Conservation (phyloP, 1,284 basidiomycete genomes). For the Melampsora medusae region DNA sequence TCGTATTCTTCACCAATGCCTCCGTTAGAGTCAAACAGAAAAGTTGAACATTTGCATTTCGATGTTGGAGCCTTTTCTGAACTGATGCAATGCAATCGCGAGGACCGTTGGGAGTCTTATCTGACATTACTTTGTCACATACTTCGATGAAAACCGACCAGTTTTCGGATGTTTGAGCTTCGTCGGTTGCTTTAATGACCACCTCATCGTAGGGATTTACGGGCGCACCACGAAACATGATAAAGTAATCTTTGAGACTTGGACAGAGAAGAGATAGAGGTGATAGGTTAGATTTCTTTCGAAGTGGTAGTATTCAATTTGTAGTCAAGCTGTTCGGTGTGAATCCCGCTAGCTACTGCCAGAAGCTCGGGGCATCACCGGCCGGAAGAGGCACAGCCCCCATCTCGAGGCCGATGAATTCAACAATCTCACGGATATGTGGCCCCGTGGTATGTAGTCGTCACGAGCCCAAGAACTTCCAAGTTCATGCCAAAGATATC, state of each 20-base stretch:
- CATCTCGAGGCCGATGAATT: too few relatives aligned
- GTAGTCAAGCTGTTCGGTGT: too few relatives aligned
- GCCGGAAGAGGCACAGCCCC: too few relatives aligned
- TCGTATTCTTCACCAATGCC: conserved; percentile 83
- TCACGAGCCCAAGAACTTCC: too few relatives aligned
- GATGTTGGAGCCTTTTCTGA: conserved; percentile 85
- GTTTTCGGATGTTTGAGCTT: conserved; percentile 88
- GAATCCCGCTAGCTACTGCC: too few relatives aligned
- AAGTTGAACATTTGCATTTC: conserved; percentile 93
- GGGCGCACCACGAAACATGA: conserved; percentile 57
- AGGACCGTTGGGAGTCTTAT: conserved; percentile 25
- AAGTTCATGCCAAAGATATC: too few relatives aligned
- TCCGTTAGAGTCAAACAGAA: conserved; percentile 83
- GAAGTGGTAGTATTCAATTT: too few relatives aligned
- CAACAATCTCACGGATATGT: too few relatives aligned
- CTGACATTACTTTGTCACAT: conserved; percentile 92
- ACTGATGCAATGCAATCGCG: conserved; percentile 64
- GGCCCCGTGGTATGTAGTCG: too few relatives aligned
- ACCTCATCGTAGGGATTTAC: conserved; percentile 87
- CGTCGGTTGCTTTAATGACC: conserved; percentile 89
- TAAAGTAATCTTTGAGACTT: conserved; percentile 4
- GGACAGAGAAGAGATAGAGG: not conserved
- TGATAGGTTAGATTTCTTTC: too few relatives aligned
- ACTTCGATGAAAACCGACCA: conserved; percentile 92
- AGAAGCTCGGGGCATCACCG: too few relatives aligned